A percentile compares a stretch with the other conserved stretches of the same genome.
Conservation (phyloP, 257 asterid genomes). For the Salvia miltiorrhiza region DNA sequence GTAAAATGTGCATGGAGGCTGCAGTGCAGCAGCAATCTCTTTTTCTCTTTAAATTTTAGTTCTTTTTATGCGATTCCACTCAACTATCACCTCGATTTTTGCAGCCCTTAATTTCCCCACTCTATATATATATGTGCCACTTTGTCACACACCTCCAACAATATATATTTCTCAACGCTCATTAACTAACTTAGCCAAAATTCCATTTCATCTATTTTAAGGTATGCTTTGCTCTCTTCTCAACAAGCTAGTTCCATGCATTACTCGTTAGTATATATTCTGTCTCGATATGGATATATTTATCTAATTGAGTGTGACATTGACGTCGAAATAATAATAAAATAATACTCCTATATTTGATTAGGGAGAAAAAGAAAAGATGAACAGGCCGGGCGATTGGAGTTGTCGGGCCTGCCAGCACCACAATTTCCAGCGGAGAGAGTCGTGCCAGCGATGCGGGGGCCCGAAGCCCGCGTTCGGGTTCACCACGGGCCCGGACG, state of each 20-base stretch:
- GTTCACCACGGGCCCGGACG: constrained; percentile 80
- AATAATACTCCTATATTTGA: too few species aligned
- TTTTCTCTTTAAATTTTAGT: constrained; percentile 23
- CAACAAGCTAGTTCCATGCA: not conserved
- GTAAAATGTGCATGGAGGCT: constrained; percentile 1
- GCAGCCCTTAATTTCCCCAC: constrained; percentile 33
- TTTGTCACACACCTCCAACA: constrained; percentile 11
- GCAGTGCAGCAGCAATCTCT: constrained; percentile 2
- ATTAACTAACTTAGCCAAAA: not conserved
- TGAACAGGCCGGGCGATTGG: constrained; percentile 99
- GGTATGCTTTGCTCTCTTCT: too few species aligned
- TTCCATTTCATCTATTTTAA: not conserved
- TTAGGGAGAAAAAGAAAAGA: constrained; percentile 23
- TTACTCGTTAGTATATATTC: too few species aligned
- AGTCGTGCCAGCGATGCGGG: constrained; percentile 89
- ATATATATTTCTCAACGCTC: not conserved
- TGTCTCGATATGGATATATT: too few species aligned
- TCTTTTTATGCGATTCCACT: constrained; percentile 37
- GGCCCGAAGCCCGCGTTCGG: constrained; percentile 66
- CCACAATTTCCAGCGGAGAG: constrained; percentile 87
- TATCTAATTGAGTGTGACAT: too few species aligned
- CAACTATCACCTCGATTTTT: constrained; percentile 41
- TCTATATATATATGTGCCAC: constrained; percentile 36
- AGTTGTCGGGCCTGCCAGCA: constrained; percentile 94
- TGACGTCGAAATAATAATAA: too few species aligned